Percentiles rank a stretch among this genome's conserved stretches.
Conservation (phyloP, 305 asterid genomes). For the Solanum hybrid region DNA sequence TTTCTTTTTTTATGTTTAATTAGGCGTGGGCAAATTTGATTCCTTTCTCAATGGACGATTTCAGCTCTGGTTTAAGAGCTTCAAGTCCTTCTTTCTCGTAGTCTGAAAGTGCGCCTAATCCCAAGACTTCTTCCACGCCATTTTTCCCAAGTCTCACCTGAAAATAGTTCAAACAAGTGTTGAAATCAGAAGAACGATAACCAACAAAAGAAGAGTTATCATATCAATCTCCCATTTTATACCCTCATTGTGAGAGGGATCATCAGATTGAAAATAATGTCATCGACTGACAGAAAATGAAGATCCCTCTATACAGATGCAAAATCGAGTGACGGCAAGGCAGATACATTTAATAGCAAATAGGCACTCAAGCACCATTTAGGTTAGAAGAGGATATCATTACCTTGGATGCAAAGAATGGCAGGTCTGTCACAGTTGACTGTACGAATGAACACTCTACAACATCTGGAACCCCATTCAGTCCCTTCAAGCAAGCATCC, state of each 20-base stretch:
- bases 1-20: no score
- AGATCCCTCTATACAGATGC: neutral
- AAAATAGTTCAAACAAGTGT: neutral
- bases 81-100: no score
- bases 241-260: neutral
- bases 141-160: slow-evolving; percentile 94
- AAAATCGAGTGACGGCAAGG: neutral
- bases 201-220: neutral
- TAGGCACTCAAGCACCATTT: neutral
- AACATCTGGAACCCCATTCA: slow-evolving; percentile 92
- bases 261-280: neutral
- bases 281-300: neutral
- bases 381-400: neutral
- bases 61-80: no score
- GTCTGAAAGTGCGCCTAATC: no score
- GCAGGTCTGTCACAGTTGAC: slow-evolving; percentile 18
- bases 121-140: slow-evolving; percentile 72
- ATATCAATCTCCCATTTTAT: neutral
- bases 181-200: neutral
- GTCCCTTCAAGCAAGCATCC: slow-evolving; percentile 94
- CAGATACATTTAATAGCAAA: neutral
- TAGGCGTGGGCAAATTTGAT: no score
- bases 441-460: slow-evolving; percentile 62
- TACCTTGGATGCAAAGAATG: slow-evolving; percentile 26
- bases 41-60: no score